Evolutionary conservation across 345 rosid genomes (phyloP).

Genomic region (Arabidopsis arenosa): DNA sequence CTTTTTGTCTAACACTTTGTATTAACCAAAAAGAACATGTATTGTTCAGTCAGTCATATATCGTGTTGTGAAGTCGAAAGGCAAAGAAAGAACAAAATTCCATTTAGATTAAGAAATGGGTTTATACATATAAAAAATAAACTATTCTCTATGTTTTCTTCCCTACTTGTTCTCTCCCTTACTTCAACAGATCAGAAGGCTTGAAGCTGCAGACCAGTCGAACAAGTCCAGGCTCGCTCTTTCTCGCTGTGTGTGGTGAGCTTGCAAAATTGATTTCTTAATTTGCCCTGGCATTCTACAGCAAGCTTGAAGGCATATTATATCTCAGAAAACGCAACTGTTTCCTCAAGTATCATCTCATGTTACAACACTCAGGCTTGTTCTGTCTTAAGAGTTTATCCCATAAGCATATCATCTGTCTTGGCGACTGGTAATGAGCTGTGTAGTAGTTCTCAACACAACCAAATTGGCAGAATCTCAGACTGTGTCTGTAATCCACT

Average conservation of each 20-base stretch:
- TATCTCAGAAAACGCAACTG: slow-evolving; percentile 22
- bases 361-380: slow-evolving; percentile 79
- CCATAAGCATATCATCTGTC: slow-evolving; percentile 97
- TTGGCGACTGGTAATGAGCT: slow-evolving; percentile 95
- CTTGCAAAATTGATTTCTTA: slow-evolving; percentile 37
- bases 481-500: slow-evolving; percentile 79
- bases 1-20: neutral
- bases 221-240: slow-evolving; percentile 16
- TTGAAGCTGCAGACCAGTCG: slow-evolving; percentile 29
- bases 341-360: slow-evolving; percentile 59
- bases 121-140: slow-evolving; percentile 25
- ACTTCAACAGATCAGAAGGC: slow-evolving; percentile 17
- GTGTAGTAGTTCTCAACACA: slow-evolving; percentile 86
- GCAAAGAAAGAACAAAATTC: slow-evolving; percentile 1
- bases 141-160: slow-evolving; percentile 20
- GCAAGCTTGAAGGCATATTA: slow-evolving; percentile 30
- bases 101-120: slow-evolving; percentile 29
- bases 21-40: neutral
- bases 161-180: slow-evolving; percentile 19
- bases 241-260: slow-evolving; percentile 20
- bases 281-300: slow-evolving; percentile 23
- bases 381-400: slow-evolving; percentile 61
- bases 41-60: slow-evolving; percentile 1
- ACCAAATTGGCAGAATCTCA: slow-evolving; percentile 89
- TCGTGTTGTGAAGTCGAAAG: neutral